These are phyloP conservation scores for Ligustrum vulgare DNA, from an alignment of 257 asterid genomes.

Conservation along the genomic window DNA sequence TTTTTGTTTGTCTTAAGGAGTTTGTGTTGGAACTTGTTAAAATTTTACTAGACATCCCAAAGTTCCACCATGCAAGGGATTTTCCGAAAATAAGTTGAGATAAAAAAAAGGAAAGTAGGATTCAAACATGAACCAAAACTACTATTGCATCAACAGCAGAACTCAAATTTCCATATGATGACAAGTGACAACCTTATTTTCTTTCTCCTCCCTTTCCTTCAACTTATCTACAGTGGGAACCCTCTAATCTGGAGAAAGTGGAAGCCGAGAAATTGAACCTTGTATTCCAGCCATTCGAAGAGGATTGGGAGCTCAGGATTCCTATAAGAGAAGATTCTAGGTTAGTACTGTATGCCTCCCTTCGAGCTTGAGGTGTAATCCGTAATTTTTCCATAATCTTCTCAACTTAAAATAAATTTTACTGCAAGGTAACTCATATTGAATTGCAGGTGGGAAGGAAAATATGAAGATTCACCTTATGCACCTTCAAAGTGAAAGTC, in stretches of 20 bases:
- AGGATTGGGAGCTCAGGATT: slow-evolving; percentile 72
- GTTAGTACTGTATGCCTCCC: slow-evolving; percentile 37
- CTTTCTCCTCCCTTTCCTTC: background rate
- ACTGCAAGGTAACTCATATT: slow-evolving; percentile 9
- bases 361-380: background rate
- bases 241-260: slow-evolving; percentile 54
- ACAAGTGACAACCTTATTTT: background rate
- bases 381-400: background rate
- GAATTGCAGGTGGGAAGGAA: slow-evolving; percentile 72
- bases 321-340: slow-evolving; percentile 65
- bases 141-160: background rate
- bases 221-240: slow-evolving; percentile 63
- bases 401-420: background rate
- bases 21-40: background rate
- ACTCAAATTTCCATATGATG: background rate
- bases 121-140: background rate
- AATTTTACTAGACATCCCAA: background rate
- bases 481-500: slow-evolving; percentile 26
- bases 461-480: slow-evolving; percentile 61
- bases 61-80: background rate
- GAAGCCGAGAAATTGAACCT: slow-evolving; percentile 47
- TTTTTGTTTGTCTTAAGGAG: background rate
- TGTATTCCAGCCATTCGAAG: slow-evolving; percentile 63
- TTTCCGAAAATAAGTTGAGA: background rate
- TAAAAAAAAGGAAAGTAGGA: background rate